Conservation (phyloP, 306 rosid species). For the Delonix regia region DNA sequence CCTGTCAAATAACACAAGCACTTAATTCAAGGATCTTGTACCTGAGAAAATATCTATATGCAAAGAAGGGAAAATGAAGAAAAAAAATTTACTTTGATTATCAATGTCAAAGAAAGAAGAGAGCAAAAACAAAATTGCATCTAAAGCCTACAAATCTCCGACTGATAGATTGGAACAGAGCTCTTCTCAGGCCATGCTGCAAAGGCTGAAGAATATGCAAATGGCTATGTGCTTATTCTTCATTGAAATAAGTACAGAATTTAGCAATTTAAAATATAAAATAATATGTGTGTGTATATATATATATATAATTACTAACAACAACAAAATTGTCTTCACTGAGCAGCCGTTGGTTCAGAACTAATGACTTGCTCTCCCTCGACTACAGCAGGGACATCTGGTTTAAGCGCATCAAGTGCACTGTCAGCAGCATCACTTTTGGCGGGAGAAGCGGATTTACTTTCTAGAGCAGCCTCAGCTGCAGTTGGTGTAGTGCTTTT, state of each 20-base stretch:
- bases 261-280: conserved; percentile 29
- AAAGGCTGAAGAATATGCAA: conserved; percentile 46
- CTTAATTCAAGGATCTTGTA: not conserved
- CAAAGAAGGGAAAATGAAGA: conserved; percentile 1
- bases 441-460: conserved; percentile 46
- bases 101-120: conserved; percentile 29
- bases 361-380: conserved; percentile 45
- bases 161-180: conserved; percentile 42
- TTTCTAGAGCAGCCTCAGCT: conserved; percentile 27
- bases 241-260: conserved; percentile 42
- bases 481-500: conserved; percentile 49
- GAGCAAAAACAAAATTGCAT: conserved; percentile 29
- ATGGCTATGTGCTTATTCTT: conserved; percentile 60
- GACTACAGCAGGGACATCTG: conserved; percentile 41
- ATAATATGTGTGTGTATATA: not conserved
- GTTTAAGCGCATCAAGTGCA: conserved; percentile 35
- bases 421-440: conserved; percentile 47
- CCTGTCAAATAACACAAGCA: not conserved
- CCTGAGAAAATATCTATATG: not conserved
- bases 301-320: conserved; percentile 26
- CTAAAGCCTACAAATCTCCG: conserved; percentile 48
- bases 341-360: conserved; percentile 42
- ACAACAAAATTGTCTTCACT: conserved; percentile 39
- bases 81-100: conserved; percentile 13
- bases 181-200: conserved; percentile 45